Percentiles rank a stretch among this genome's conserved stretches.
Conservation (phyloP, 192 early-diverging fungal species). For the Helicostylum pulchrum region DNA sequence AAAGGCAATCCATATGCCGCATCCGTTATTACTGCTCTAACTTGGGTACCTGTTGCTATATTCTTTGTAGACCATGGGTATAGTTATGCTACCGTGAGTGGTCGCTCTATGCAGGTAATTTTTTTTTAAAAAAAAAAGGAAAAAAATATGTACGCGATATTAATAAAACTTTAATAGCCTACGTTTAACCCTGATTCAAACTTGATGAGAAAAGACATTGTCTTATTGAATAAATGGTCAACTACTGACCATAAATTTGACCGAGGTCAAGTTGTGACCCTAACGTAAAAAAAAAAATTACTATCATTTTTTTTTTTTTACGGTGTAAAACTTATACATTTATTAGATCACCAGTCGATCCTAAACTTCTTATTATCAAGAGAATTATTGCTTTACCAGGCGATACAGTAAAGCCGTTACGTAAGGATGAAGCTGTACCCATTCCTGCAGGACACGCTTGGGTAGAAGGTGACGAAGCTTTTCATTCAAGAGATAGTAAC, state of each 20-base stretch:
- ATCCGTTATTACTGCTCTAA: constrained; percentile 23
- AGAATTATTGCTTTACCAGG: constrained; percentile 82
- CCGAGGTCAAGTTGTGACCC: constrained; percentile 69
- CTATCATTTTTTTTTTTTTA: constrained; percentile 1
- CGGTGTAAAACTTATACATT: not conserved
- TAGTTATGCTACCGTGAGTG: constrained; percentile 43
- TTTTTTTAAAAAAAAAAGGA: not conserved
- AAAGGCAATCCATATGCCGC: constrained; percentile 24
- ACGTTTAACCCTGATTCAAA: constrained; percentile 76
- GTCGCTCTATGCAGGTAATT: constrained; percentile 56
- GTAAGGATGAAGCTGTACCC: constrained; percentile 35
- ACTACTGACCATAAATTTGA: constrained; percentile 43
- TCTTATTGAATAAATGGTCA: constrained; percentile 60
- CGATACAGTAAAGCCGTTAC: constrained; percentile 62
- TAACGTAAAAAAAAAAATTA: constrained; percentile 36
- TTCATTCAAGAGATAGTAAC: constrained; percentile 80
- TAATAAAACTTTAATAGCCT: constrained; percentile 40
- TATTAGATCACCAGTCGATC: constrained; percentile 61
- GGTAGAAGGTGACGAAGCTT: constrained; percentile 85
- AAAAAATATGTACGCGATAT: not conserved
- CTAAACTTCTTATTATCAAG: constrained; percentile 71
- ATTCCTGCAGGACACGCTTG: constrained; percentile 81
- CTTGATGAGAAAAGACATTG: constrained; percentile 58
- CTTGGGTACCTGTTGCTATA: constrained; percentile 50
- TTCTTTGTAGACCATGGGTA: constrained; percentile 54